Conservation (phyloP, 2,329 filamentous ascomycete genomes). For the Tolypocladium nubicola region DNA sequence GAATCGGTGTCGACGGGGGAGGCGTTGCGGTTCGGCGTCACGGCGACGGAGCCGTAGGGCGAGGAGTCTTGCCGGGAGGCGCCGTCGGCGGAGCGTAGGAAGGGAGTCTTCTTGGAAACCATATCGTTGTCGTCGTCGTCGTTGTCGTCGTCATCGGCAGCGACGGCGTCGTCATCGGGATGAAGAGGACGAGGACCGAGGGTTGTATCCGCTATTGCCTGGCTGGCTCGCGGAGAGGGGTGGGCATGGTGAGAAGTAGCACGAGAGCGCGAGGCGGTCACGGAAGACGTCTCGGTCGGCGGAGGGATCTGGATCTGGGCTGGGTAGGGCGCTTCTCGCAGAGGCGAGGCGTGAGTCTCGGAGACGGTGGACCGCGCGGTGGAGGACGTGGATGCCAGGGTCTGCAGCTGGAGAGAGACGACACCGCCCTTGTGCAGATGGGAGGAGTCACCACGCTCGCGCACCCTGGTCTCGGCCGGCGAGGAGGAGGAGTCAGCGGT, state of each 20-base stretch:
- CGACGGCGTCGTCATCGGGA: constrained; percentile 3
- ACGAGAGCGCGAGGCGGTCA: constrained; percentile 2
- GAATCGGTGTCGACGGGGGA: constrained; percentile 25
- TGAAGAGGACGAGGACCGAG: constrained; percentile 5
- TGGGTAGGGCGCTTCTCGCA: background rate
- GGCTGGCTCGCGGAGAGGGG: constrained; percentile 8
- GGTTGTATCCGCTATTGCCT: constrained; percentile 15
- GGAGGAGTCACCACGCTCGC: constrained; percentile 9
- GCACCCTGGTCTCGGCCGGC: constrained; percentile 12
- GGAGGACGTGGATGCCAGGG: constrained; percentile 15
- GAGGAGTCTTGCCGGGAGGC: constrained; percentile 14
- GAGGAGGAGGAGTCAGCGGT: constrained; percentile 3
- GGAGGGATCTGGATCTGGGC: background rate
- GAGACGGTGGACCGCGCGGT: constrained; percentile 15
- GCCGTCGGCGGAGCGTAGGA: constrained; percentile 19
- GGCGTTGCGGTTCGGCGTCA: constrained; percentile 22
- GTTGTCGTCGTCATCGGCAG: background rate
- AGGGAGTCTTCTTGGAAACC: constrained; percentile 25
- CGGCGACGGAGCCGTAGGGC: constrained; percentile 27
- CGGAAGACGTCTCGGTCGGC: background rate
- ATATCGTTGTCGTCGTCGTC: constrained; percentile 13
- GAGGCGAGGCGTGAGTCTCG: constrained; percentile 5
- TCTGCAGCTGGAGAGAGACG: constrained; percentile 13
- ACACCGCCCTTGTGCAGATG: constrained; percentile 16
- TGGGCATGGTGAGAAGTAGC: constrained; percentile 8